Percentiles rank a stretch among this genome's conserved stretches.
Conservation (phyloP, 192 early-diverging fungal genomes). For the Coemansia aciculifera region DNA sequence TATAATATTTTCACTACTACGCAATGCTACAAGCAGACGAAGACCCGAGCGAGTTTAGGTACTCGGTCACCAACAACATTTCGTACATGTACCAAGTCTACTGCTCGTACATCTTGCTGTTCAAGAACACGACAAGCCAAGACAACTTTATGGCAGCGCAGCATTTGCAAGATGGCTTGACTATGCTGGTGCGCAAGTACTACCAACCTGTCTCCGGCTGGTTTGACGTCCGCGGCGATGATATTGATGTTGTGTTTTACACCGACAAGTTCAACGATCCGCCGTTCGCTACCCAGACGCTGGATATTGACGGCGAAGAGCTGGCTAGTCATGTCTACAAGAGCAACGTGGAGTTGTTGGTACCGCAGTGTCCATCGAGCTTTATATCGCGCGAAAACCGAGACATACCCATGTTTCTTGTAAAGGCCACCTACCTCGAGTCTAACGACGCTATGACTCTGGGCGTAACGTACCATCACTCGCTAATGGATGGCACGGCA, state of each 20-base stretch:
- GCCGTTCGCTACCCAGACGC: conserved; percentile 29
- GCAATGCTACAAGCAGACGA: conserved; percentile 4
- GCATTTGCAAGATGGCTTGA: conserved; percentile 21
- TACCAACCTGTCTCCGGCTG: conserved; percentile 47
- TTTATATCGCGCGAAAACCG: conserved; percentile 16
- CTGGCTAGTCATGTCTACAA: conserved; percentile 17
- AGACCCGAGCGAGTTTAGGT: conserved; percentile 21
- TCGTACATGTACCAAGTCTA: conserved; percentile 54
- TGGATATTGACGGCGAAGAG: conserved; percentile 20
- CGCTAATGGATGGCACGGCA: conserved; percentile 48
- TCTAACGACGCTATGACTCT: conserved; percentile 25
- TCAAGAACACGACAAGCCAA: conserved; percentile 17
- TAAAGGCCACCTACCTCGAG: conserved; percentile 33
- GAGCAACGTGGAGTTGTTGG: conserved; percentile 39
- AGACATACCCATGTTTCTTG: conserved; percentile 45
- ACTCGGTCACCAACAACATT: conserved; percentile 35
- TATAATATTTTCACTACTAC: neutral
- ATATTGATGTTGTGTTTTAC: conserved; percentile 36
- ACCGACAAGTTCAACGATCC: conserved; percentile 43
- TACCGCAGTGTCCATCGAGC: conserved; percentile 19
- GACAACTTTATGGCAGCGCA: conserved; percentile 23
- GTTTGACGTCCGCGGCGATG: conserved; percentile 23
- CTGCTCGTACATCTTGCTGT: conserved; percentile 50
- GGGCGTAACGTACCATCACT: conserved; percentile 49
- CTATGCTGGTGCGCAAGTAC: conserved; percentile 32